Percentiles rank a stretch among this genome's conserved stretches.
These are phyloP conservation scores for Tilletiopsis washingtonensis DNA, from an alignment of 1,284 basidiomycete genomes.

Conservation along the genomic window DNA sequence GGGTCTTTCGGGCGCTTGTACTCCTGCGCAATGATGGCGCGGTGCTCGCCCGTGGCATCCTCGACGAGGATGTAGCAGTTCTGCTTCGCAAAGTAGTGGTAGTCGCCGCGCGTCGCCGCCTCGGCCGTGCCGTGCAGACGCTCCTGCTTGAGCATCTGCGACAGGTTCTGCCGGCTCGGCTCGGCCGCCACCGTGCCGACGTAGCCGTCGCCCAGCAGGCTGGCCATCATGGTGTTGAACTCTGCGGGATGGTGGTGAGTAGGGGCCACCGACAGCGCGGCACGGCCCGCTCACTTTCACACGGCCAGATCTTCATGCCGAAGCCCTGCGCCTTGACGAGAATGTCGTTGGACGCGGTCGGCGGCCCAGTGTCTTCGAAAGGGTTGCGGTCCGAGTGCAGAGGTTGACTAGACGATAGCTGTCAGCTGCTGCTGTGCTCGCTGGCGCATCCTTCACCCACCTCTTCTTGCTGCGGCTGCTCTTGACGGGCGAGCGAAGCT, in stretches of 20 bases:
- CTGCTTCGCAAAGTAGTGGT: constrained; percentile 74
- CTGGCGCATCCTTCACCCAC: no score
- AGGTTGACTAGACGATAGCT: constrained; percentile 10
- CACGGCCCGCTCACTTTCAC: constrained; percentile 45
- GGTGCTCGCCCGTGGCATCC: constrained; percentile 68
- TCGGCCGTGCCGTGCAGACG: constrained; percentile 78
- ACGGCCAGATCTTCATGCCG: constrained; percentile 81
- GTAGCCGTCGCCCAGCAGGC: not conserved
- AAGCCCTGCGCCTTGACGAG: constrained; percentile 68
- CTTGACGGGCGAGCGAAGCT: no score
- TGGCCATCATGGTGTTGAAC: not conserved
- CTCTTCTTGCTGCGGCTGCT: no score
- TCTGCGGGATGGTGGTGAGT: not conserved
- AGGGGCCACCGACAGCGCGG: not conserved
- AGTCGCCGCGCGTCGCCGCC: constrained; percentile 76
- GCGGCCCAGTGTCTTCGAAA: constrained; percentile 28
- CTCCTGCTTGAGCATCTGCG: constrained; percentile 72
- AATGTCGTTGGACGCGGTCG: constrained; percentile 54
- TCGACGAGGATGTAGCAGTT: constrained; percentile 81
- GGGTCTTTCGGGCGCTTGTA: constrained; percentile 47
- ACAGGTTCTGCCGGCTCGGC: constrained; percentile 39
- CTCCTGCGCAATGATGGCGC: constrained; percentile 55
- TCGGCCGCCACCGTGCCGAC: constrained; percentile 4
- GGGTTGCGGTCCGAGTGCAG: constrained; percentile 44
- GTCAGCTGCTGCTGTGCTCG: no score